These are phyloP conservation scores for Stygiomarasmius scandens DNA, from an alignment of 1,284 basidiomycete species.

Conservation along the genomic window DNA sequence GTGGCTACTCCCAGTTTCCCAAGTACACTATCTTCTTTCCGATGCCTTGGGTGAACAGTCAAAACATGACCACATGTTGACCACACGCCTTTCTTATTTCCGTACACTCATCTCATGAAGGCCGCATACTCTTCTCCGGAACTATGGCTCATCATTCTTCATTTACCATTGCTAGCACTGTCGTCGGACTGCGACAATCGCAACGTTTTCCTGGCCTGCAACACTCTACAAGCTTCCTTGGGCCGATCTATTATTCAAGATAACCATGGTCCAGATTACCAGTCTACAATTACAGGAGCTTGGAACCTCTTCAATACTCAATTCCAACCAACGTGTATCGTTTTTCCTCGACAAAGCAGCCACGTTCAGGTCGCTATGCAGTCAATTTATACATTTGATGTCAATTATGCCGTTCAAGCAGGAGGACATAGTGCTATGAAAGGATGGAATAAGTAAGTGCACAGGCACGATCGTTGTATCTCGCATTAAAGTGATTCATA, in stretches of 20 bases:
- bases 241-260: slow-evolving; percentile 6
- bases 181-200: too few species aligned
- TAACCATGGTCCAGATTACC: background rate
- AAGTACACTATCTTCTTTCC: too few species aligned
- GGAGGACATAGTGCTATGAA: slow-evolving; percentile 40
- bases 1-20: too few species aligned
- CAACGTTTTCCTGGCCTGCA: too few species aligned
- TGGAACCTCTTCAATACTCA: slow-evolving; percentile 10
- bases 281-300: background rate
- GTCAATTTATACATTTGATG: slow-evolving; percentile 31
- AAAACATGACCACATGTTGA: too few species aligned
- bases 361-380: slow-evolving; percentile 38
- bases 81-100: too few species aligned
- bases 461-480: background rate
- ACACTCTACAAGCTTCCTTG: background rate
- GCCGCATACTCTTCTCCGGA: too few species aligned
- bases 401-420: slow-evolving; percentile 40
- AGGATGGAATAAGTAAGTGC: slow-evolving; percentile 42
- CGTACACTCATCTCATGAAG: too few species aligned
- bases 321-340: slow-evolving; percentile 33
- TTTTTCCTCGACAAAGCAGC: slow-evolving; percentile 28
- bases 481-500: background rate
- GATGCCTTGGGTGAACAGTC: too few species aligned
- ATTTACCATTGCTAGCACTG: too few species aligned
- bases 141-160: too few species aligned